Percentiles rank a stretch among this genome's conserved stretches.
Evolutionary conservation across 2,329 filamentous ascomycete genomes (phyloP).

Genomic region (Ascocoryne sarcoides): DNA sequence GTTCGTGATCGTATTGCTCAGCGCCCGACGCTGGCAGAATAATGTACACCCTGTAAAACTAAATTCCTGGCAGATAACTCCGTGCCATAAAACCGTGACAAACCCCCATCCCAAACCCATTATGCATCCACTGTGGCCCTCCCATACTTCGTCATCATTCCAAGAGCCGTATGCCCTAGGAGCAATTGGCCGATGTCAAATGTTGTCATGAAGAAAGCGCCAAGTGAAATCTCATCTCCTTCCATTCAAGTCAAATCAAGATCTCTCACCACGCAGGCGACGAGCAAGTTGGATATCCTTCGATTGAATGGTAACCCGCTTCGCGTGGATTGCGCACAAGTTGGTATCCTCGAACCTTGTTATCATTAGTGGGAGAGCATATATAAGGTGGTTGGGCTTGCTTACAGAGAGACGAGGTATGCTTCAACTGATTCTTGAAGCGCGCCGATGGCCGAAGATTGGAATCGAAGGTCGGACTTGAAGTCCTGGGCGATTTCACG

Average conservation of each 20-base stretch:
- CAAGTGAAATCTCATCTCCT: neutral
- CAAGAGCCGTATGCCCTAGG: constrained; percentile 4
- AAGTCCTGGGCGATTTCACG: constrained; percentile 95
- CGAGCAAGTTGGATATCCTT: constrained; percentile 21
- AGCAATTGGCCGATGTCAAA: constrained; percentile 4
- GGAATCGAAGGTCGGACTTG: constrained; percentile 94
- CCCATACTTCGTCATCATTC: constrained; percentile 2
- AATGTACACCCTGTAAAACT: constrained; percentile 17
- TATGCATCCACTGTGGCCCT: constrained; percentile 14
- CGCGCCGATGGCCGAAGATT: constrained; percentile 93
- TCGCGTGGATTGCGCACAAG: constrained; percentile 89
- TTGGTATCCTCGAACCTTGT: constrained; percentile 59
- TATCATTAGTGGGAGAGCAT: too few species aligned
- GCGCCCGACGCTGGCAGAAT: constrained; percentile 20
- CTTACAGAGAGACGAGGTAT: constrained; percentile 92
- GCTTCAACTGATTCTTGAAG: constrained; percentile 98
- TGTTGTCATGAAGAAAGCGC: constrained; percentile 8
- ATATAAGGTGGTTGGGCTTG: too few species aligned
- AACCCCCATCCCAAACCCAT: constrained; percentile 23
- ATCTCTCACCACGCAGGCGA: constrained; percentile 5
- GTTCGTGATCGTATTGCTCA: constrained; percentile 21
- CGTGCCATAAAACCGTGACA: constrained; percentile 16
- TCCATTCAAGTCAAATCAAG: neutral
- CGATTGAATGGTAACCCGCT: constrained; percentile 90
- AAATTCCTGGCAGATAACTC: constrained; percentile 12